Conservation (phyloP, 306 rosid species). For the Vigna nakashimae region DNA sequence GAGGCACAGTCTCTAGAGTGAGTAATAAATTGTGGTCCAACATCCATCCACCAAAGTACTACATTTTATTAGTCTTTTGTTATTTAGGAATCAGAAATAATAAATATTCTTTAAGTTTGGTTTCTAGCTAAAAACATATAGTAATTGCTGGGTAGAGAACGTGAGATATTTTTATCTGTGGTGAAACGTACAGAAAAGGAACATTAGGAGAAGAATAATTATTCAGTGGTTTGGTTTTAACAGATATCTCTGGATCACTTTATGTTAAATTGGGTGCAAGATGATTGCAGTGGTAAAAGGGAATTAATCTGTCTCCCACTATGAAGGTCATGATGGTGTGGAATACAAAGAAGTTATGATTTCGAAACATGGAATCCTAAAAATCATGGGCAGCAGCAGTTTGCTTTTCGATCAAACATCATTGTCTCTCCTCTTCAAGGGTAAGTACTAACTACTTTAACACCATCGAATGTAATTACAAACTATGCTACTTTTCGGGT, state of each 20-base stretch:
- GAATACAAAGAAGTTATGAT: slow-evolving; percentile 50
- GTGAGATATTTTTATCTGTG: background rate
- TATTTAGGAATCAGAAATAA: slow-evolving; percentile 30
- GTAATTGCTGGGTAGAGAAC: slow-evolving; percentile 23
- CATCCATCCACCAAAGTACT: slow-evolving; percentile 50
- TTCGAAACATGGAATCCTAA: slow-evolving; percentile 60
- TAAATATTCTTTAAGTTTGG: slow-evolving; percentile 33
- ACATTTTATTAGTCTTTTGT: slow-evolving; percentile 29
- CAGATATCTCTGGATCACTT: slow-evolving; percentile 35
- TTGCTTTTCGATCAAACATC: slow-evolving; percentile 41
- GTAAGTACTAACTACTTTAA: slow-evolving; percentile 4
- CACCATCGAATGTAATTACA: slow-evolving; percentile 21
- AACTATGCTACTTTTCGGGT: slow-evolving; percentile 23
- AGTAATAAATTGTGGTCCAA: slow-evolving; percentile 43
- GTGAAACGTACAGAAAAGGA: background rate
- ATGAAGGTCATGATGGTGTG: slow-evolving; percentile 45
- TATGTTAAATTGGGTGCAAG: slow-evolving; percentile 40
- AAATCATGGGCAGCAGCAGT: slow-evolving; percentile 35
- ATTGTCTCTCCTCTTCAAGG: slow-evolving; percentile 35
- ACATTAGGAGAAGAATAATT: slow-evolving; percentile 1
- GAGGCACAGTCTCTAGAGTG: slow-evolving; percentile 34
- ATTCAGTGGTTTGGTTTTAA: slow-evolving; percentile 11
- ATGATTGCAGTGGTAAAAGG: slow-evolving; percentile 50
- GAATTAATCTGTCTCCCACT: slow-evolving; percentile 62
- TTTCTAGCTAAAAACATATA: slow-evolving; percentile 3